Evolutionary conservation across 108 stramenopile genomes (phyloP), one percentile per base, ranked within the genome.

Genomic region (Aureococcus anophagefferens): DNA sequence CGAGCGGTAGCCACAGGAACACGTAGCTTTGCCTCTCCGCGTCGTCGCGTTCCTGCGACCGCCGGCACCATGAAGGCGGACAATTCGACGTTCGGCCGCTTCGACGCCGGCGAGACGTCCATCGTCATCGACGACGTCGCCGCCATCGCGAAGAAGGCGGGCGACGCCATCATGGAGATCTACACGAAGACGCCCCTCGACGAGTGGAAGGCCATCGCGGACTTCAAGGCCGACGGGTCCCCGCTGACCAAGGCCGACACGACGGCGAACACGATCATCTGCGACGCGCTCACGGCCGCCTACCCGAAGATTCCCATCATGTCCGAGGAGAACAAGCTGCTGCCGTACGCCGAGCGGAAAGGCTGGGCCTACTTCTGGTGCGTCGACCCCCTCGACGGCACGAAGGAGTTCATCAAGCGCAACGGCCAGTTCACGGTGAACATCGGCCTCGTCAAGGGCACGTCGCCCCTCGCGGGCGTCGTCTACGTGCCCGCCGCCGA

Each of bases 361-460:
- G 59, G 67, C 0, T 79, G 73, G 72, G 46, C 51, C 0, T 68
- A 77, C 72, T 79, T 77, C 45, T 79, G 72, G 33, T 77, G 76
- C 68, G 76, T 79, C 29, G 76, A 79, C 59, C 78, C 78, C 14
- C 73, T 79, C 29, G 78, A 79, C 29, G 78, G 78, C 5, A 77
- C 76, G n/a, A 79, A 77, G 78, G 78, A 79, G 45, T 79, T 79
- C 72, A 44, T 79, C 73, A 77, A 78, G 78, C 72, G 78, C n/a
- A 79, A 78, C 35, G 78, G 78, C 30, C 76, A 79, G 73, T 79
- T 79, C 59, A 79, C 77, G 21, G 77, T 79, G 29, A 79, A 79
- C 72, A 77, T 79, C 33, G 78, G 78, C 0, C 34, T 79, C 35
- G 77, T 76, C 37, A 67, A 77, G 40, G 73, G 67, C 28, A 46